Evolutionary conservation across 176 grass and related monocot species (phyloP).

Genomic region (Triticum timopheevii): DNA sequence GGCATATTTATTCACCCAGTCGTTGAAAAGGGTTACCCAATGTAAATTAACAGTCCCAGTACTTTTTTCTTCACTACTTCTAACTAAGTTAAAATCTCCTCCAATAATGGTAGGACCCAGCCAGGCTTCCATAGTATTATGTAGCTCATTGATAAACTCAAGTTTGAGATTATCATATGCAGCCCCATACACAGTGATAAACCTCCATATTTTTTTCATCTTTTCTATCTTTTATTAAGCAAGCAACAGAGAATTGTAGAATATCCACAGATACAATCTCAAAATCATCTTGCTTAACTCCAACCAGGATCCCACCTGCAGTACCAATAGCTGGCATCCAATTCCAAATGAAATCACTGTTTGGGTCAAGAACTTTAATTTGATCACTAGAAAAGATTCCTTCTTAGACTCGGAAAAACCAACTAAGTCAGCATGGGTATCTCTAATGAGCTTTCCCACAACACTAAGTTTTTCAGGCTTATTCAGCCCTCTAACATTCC

Average conservation of each 20-base stretch:
- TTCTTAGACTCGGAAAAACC: no score
- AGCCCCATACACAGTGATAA: not conserved
- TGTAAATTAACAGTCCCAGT: not conserved
- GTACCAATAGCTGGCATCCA: not conserved
- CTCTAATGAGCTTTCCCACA: no score
- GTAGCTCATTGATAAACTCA: not conserved
- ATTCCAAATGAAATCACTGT: not conserved
- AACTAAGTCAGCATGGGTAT: no score
- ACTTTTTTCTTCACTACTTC: not conserved
- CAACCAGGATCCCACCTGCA: not conserved
- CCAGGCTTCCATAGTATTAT: not conserved
- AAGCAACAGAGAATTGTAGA: not conserved
- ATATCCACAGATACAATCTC: not conserved
- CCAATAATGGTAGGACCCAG: not conserved
- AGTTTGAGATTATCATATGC: not conserved
- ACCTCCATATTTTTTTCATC: not conserved
- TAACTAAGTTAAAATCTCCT: not conserved
- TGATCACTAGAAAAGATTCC: no score
- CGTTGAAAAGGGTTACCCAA: not conserved
- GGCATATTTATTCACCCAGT: not conserved
- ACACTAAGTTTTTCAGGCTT: no score
- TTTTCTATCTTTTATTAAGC: not conserved
- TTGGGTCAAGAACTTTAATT: no score
- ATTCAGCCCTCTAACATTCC: no score
- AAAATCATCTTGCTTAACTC: not conserved